phyloP scores from a whole-genome alignment of 2,329 filamentous ascomycete species.

The Colletotrichum sp. region DNA sequence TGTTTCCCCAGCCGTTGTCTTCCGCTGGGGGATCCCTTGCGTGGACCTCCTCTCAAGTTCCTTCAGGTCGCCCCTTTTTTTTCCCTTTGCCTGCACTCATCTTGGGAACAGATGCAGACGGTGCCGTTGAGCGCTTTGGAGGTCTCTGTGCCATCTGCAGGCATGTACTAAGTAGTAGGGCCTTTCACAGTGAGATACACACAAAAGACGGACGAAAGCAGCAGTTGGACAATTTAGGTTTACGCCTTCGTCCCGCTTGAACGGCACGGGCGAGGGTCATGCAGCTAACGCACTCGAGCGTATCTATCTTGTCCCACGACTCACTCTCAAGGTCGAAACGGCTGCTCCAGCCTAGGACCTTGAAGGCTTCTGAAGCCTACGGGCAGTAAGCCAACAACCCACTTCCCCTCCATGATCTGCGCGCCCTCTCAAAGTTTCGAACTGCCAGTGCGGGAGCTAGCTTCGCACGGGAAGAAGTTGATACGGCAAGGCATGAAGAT shows the following conservation, averaged over 20 bases:
- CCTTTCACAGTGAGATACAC: not conserved
- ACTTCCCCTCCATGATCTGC: not conserved
- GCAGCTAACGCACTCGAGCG: slow-evolving; percentile 12
- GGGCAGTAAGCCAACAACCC: not conserved
- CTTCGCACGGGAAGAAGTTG: not conserved
- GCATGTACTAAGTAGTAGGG: not conserved
- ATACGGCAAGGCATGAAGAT: not conserved
- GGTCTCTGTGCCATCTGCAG: not conserved
- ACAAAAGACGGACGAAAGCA: slow-evolving; percentile 4
- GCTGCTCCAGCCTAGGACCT: not conserved
- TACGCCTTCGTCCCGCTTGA: slow-evolving; percentile 18
- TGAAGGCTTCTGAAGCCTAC: not conserved
- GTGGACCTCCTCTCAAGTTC: not conserved
- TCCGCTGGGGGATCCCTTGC: not conserved
- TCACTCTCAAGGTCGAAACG: not conserved
- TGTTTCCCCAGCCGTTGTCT: not conserved
- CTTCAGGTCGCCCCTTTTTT: not conserved
- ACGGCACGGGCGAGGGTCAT: slow-evolving; percentile 17
- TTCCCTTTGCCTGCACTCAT: not conserved
- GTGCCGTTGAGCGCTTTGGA: not conserved
- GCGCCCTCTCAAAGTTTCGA: slow-evolving; percentile 5
- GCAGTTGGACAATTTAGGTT: slow-evolving; percentile 1
- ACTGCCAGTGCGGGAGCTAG: slow-evolving; percentile 8
- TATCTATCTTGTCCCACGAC: not conserved
- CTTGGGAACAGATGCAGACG: not conserved